Percentiles rank a stretch among this genome's conserved stretches.
These are phyloP conservation scores for Dothistroma pini DNA, from an alignment of 2,329 filamentous ascomycete genomes.

Conservation along the genomic window DNA sequence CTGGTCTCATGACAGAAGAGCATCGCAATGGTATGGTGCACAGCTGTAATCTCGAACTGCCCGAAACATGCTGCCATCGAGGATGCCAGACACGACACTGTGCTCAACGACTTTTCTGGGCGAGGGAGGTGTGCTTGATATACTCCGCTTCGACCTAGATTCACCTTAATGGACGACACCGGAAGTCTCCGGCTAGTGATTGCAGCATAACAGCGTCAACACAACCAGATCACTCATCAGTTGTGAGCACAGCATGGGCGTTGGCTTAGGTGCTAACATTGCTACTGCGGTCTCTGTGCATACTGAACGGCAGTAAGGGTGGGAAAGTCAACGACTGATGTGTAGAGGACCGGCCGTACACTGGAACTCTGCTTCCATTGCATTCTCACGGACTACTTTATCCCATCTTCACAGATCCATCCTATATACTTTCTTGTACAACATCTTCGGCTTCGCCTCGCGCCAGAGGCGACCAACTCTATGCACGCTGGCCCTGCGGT, in stretches of 20 bases:
- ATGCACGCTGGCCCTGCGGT: neutral
- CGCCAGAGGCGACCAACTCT: neutral
- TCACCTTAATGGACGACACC: neutral
- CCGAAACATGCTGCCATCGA: neutral
- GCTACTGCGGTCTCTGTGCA: too few relatives aligned
- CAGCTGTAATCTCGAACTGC: too few relatives aligned
- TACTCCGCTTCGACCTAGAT: neutral
- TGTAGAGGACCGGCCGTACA: too few relatives aligned
- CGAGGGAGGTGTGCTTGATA: neutral
- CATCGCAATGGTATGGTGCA: too few relatives aligned
- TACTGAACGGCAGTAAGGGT: too few relatives aligned
- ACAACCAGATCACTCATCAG: neutral
- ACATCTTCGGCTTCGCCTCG: neutral
- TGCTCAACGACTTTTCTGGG: neutral
- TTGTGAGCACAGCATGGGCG: too few relatives aligned
- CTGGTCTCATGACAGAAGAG: too few relatives aligned
- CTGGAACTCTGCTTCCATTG: neutral
- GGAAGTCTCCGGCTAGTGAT: neutral
- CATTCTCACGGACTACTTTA: neutral
- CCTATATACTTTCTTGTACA: neutral
- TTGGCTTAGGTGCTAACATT: too few relatives aligned
- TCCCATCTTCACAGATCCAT: slow-evolving; percentile 24
- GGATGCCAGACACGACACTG: neutral
- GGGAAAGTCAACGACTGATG: too few relatives aligned
- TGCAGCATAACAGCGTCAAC: neutral